A percentile compares a stretch with the other conserved stretches of the same genome.
Evolutionary conservation across 2,329 filamentous ascomycete genomes (phyloP).

Genomic region (Teratosphaeria epicoccoides): DNA sequence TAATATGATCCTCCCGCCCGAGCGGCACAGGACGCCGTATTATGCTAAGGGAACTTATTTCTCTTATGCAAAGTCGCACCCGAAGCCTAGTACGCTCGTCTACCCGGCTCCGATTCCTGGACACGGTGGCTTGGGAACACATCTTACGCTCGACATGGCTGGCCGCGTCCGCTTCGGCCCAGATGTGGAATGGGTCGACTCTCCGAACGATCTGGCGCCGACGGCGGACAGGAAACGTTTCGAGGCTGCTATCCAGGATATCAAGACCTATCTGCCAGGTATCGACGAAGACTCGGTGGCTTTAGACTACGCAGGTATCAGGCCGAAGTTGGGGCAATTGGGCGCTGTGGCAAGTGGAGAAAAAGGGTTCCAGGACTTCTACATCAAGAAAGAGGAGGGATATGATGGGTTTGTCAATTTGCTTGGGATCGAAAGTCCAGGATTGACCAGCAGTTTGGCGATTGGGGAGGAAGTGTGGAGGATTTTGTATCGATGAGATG

Average conservation of each 20-base stretch:
- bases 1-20: conserved; percentile 63
- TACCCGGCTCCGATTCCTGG: conserved; percentile 82
- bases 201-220: conserved; percentile 51
- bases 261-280: conserved; percentile 65
- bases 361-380: conserved; percentile 73
- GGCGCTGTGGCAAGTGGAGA: conserved; percentile 47
- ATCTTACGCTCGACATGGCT: conserved; percentile 79
- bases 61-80: conserved; percentile 58
- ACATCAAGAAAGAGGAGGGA: conserved; percentile 65
- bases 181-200: conserved; percentile 84
- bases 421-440: conserved; percentile 86
- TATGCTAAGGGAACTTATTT: conserved; percentile 97
- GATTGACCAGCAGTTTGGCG: conserved; percentile 74
- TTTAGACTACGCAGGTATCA: conserved; percentile 82
- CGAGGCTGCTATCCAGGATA: conserved; percentile 58
- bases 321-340: conserved; percentile 65
- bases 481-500: conserved; percentile 37
- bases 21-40: conserved; percentile 50
- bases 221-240: conserved; percentile 54
- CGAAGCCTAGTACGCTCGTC: conserved; percentile 61
- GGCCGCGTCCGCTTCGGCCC: conserved; percentile 85
- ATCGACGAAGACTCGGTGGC: conserved; percentile 56
- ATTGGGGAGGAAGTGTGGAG: conserved; percentile 67
- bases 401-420: conserved; percentile 79
- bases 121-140: conserved; percentile 76